Evolutionary conservation across 2,329 filamentous ascomycete genomes (phyloP).

Genomic region (Fusarium clavum): DNA sequence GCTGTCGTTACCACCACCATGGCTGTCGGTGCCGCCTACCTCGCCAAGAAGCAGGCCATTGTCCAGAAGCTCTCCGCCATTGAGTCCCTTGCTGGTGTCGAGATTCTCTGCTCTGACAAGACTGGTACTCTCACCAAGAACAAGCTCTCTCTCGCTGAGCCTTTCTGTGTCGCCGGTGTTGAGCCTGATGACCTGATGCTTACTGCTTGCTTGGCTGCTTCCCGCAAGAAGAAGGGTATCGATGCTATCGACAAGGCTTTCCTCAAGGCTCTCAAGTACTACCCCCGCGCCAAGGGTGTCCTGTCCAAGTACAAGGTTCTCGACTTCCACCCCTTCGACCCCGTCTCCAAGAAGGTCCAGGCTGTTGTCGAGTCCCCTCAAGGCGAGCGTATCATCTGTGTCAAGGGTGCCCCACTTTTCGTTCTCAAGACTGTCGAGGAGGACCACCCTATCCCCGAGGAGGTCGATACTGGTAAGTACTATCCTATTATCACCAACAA

Average conservation of each 20-base stretch:
- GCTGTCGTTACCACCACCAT: conserved; percentile 95
- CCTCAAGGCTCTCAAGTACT: conserved; percentile 84
- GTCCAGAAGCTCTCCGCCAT: conserved; percentile 94
- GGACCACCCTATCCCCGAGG: conserved; percentile 81
- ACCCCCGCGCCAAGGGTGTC: conserved; percentile 83
- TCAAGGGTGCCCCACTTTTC: conserved; percentile 91
- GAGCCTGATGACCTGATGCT: conserved; percentile 91
- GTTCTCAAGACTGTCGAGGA: conserved; percentile 89
- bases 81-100: conserved; percentile 90
- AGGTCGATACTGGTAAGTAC: conserved; percentile 66
- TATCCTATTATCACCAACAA: neutral
- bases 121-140: conserved; percentile 95
- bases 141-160: conserved; percentile 88
- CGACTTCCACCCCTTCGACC: conserved; percentile 89
- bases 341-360: conserved; percentile 92
- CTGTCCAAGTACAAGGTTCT: conserved; percentile 87
- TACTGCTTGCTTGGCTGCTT: conserved; percentile 89
- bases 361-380: conserved; percentile 85
- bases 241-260: conserved; percentile 96
- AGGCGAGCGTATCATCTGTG: conserved; percentile 86
- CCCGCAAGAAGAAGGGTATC: conserved; percentile 95
- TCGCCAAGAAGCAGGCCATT: conserved; percentile 92
- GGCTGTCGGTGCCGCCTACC: conserved; percentile 91
- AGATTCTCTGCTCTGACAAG: conserved; percentile 96
- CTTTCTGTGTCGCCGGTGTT: conserved; percentile 84